Conservation (phyloP, 768 basidiomycete species). For the Termitomyces sp. region DNA sequence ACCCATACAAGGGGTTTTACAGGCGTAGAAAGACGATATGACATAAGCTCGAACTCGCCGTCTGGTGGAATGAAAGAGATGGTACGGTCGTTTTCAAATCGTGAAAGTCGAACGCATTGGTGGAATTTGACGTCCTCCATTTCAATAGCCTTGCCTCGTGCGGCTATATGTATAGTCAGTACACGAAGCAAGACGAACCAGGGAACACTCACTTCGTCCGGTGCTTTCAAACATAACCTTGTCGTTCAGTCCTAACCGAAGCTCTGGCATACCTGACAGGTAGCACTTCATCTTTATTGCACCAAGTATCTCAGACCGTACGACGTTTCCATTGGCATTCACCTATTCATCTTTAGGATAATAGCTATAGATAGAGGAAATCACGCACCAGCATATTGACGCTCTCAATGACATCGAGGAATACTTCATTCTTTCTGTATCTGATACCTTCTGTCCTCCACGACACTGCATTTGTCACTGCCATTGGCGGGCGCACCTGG, state of each 20-base stretch:
- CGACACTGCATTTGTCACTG: conserved; percentile 96
- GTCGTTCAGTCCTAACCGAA: conserved; percentile 93
- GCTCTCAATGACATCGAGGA: conserved; percentile 96
- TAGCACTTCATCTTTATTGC: conserved; percentile 99
- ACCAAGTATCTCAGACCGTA: conserved; percentile 96
- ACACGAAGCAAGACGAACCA: not conserved
- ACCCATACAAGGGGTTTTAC: conserved; percentile 98
- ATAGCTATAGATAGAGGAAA: not conserved
- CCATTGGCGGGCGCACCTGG: conserved; percentile 88
- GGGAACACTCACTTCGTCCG: conserved; percentile 69
- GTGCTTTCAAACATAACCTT: conserved; percentile 99
- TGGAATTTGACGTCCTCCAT: conserved; percentile 99
- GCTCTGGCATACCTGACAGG: conserved; percentile 98
- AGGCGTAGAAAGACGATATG: conserved; percentile 91
- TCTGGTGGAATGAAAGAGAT: conserved; percentile 99
- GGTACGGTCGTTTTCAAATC: conserved; percentile 98
- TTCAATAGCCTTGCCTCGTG: conserved; percentile 96
- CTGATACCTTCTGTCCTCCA: conserved; percentile 98
- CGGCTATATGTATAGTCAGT: conserved; percentile 38
- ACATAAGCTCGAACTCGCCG: conserved; percentile 98
- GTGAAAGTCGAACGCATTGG: conserved; percentile 94
- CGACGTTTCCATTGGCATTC: conserved; percentile 94
- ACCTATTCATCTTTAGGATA: conserved; percentile 45
- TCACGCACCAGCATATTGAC: conserved; percentile 85
- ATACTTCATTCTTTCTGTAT: conserved; percentile 98